Evolutionary conservation across 2,329 filamentous ascomycete species (phyloP), one percentile per base, ranked within the genome.

Genomic region (Triangularia setosa): DNA sequence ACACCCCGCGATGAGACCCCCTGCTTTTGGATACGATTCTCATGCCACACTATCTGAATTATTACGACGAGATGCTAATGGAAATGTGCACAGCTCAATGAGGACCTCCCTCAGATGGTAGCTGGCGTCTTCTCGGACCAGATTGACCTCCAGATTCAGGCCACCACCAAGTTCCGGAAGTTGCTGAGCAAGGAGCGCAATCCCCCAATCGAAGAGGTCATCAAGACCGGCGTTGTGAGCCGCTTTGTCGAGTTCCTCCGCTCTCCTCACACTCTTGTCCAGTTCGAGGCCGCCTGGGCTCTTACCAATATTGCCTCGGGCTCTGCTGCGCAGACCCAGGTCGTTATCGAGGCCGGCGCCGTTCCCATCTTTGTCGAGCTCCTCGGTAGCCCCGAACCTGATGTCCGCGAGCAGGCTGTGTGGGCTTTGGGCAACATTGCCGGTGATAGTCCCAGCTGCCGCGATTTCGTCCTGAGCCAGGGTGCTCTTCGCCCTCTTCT

Each of bases 371-470:
- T 99, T 73, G 94, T 98, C 70, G 94, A 99, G 83, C 86, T 99
- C 66, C 84, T 99, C 70, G 92, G 85, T 75, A 98, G 94, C 83
- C 95, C 92, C 66, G 95, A 99, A 81, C 94, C 95, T 61, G 95
- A 99, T 84, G 95, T 99, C 54, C 87, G 95, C 71, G 95, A 99
- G 80, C 95, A 99, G 80, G 95, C 95, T 64, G 95, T 99, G 62
- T 99, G 95, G 95, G 95, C 95, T 54, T 84, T 99, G 62, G 95
- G 95, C 75, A 99, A 99, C 81, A 99, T 99, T 80, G 95, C 95
- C 69, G 95, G 95, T 80, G 95, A 99, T 78, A 98, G 94, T 83
- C 95, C 95, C 69, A 89, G 92, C 74, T 99, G 95, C 87, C 90
- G 95, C 74, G 95, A 99, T 79, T 99, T 96, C 76, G 95, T 99